phyloP scores from a whole-genome alignment of 2,329 filamentous ascomycete species.

The Byssothecium circinans region DNA sequence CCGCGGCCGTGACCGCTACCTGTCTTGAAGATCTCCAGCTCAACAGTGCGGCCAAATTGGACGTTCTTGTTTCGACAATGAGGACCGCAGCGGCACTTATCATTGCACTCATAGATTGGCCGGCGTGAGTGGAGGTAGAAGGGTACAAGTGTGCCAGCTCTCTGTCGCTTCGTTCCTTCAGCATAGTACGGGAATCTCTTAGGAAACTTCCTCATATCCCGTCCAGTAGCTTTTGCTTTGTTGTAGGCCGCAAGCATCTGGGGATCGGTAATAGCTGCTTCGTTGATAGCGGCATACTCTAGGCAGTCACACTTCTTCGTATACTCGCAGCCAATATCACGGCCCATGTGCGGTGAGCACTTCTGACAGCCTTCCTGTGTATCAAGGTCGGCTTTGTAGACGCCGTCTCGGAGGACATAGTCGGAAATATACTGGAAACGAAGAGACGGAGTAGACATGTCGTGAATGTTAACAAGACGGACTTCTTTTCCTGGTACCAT shows the following conservation, averaged over 20 bases:
- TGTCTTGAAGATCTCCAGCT: constrained; percentile 77
- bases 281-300: constrained; percentile 59
- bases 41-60: constrained; percentile 69
- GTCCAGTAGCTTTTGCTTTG: constrained; percentile 15
- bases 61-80: constrained; percentile 76
- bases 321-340: constrained; percentile 63
- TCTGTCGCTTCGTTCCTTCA: constrained; percentile 30
- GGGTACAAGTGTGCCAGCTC: constrained; percentile 34
- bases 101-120: constrained; percentile 79
- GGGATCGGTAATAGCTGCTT: constrained; percentile 35
- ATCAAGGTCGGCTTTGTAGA: constrained; percentile 60
- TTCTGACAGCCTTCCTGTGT: constrained; percentile 68
- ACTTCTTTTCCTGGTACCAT: constrained; percentile 46
- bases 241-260: constrained; percentile 28
- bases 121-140: constrained; percentile 49
- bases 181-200: constrained; percentile 65
- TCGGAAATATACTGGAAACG: constrained; percentile 70
- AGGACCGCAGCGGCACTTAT: constrained; percentile 65
- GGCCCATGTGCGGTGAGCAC: constrained; percentile 61
- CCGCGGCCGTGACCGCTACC: constrained; percentile 69
- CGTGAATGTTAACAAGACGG: constrained; percentile 65
- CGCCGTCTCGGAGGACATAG: constrained; percentile 62
- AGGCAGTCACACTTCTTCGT: constrained; percentile 66
- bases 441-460: constrained; percentile 58
- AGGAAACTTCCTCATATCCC: constrained; percentile 42